A percentile compares a stretch with the other conserved stretches of the same genome.
These are phyloP conservation scores for Amylocystis lapponica DNA, from an alignment of 768 basidiomycete genomes.

Conservation along the genomic window DNA sequence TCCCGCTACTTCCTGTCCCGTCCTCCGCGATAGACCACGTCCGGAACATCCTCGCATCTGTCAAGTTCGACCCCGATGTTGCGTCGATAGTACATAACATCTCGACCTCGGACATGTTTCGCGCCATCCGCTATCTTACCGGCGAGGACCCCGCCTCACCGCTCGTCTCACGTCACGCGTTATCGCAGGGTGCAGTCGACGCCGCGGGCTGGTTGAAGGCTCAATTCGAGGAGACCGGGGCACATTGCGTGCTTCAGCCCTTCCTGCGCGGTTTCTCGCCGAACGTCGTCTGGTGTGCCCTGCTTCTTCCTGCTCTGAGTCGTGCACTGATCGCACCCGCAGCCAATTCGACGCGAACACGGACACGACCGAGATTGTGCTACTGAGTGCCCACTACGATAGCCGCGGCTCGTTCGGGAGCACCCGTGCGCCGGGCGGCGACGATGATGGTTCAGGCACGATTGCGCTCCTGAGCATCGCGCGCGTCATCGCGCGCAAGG, in stretches of 20 bases:
- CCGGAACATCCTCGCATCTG: slow-evolving; percentile 44
- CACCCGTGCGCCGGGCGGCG: slow-evolving; percentile 57
- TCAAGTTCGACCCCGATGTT: slow-evolving; percentile 66
- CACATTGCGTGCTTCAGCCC: slow-evolving; percentile 56
- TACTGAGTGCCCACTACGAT: slow-evolving; percentile 87
- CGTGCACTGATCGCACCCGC: neutral
- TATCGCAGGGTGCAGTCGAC: slow-evolving; percentile 54
- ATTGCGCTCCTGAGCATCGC: slow-evolving; percentile 78
- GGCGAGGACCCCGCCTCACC: slow-evolving; percentile 74
- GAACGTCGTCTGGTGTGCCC: slow-evolving; percentile 72
- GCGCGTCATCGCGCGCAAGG: slow-evolving; percentile 58
- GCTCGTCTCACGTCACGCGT: slow-evolving; percentile 79
- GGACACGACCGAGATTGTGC: slow-evolving; percentile 56
- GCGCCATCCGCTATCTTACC: slow-evolving; percentile 77
- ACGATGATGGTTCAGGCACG: slow-evolving; percentile 62
- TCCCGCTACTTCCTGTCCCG: slow-evolving; percentile 52
- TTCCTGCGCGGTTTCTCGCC: slow-evolving; percentile 78
- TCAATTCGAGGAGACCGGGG: slow-evolving; percentile 70
- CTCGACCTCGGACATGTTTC: slow-evolving; percentile 56
- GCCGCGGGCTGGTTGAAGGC: slow-evolving; percentile 75
- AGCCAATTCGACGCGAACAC: slow-evolving; percentile 56
- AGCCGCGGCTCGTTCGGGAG: slow-evolving; percentile 86
- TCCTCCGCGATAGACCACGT: slow-evolving; percentile 48
- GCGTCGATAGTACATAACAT: slow-evolving; percentile 66
- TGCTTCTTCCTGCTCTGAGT: neutral